Evolutionary conservation across 2,329 filamentous ascomycete genomes (phyloP).

Genomic region (Parastagonospora avenae): DNA sequence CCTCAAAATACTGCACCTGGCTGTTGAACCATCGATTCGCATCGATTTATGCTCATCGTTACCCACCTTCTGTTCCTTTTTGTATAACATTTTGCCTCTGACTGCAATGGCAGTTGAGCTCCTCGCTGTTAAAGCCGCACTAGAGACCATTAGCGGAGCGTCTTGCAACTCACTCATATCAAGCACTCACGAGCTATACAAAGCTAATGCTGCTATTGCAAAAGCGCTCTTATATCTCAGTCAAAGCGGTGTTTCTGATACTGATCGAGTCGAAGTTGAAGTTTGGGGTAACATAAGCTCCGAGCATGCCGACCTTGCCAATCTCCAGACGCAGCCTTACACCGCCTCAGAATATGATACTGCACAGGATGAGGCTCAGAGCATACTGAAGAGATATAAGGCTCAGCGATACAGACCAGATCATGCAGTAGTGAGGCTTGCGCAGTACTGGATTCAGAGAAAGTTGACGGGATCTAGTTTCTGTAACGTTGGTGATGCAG

Average conservation of each 20-base stretch:
- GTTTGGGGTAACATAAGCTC: background rate
- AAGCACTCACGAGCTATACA: background rate
- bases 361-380: background rate
- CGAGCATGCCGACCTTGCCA: background rate
- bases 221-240: background rate
- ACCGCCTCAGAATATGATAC: background rate
- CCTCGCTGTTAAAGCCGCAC: background rate
- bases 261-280: background rate
- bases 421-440: background rate
- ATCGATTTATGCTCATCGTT: too few species aligned
- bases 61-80: too few species aligned
- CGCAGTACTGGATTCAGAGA: background rate
- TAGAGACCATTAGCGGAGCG: background rate
- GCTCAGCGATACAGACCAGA: background rate
- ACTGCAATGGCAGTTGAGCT: background rate
- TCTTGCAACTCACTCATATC: background rate
- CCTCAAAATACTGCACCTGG: too few species aligned
- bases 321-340: background rate
- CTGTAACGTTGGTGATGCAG: background rate
- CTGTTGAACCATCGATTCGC: too few species aligned
- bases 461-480: background rate
- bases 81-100: too few species aligned
- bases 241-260: background rate
- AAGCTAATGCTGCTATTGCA: background rate
- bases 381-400: background rate